Evolutionary conservation across 140 eudicot species (phyloP), one percentile per base, ranked within the genome.

Genomic region (Stevia rebaudiana): DNA sequence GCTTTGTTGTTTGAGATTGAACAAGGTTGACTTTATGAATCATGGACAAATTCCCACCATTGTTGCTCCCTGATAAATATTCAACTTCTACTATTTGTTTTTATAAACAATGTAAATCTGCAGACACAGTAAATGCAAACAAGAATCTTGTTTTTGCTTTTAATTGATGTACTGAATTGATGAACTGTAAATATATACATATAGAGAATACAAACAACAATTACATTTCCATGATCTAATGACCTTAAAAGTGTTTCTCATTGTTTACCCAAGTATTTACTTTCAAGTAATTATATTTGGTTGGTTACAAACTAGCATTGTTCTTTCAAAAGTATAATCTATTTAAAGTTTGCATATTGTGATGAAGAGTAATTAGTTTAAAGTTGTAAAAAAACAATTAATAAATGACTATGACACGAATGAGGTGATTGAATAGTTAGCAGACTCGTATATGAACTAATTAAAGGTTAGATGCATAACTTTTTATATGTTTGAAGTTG

Each of bases 11-110:
- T 63, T 84, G 74, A 77, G 95, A 77, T 54, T 87, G 64, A 84
- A 84, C 88, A 84, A 84, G 84, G 68, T 87, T 13, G 90, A 83
- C 74, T 87, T 87, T 54, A 80, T 81, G 30, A 63, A 84, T 73
- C 83, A 63, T 44, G 95, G 95, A 16, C 92, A 87, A 75, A 82
- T 87, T 71, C 94, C 94, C 19, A 79, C 83, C 5, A 74, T 87
- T 16, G 75, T 82, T 58, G 71, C 83, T 62, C 69, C 59, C 67
- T 22, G 78, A 77, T 13, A 72, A 82, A 41, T 71, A 74, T 18
- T 65, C 71, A 82, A 36, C 15, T 59, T 70, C 25, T 35, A 8
- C 8, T 22, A 19, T 46, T 68, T 53, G 75, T 47, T 33, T 17
- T 33, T 70, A n/a, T n/a, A 13, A 28, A 25, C 55, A 58, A 24